These are phyloP conservation scores for Nemania diffusa DNA, from an alignment of 2,329 filamentous ascomycete genomes.

Conservation along the genomic window DNA sequence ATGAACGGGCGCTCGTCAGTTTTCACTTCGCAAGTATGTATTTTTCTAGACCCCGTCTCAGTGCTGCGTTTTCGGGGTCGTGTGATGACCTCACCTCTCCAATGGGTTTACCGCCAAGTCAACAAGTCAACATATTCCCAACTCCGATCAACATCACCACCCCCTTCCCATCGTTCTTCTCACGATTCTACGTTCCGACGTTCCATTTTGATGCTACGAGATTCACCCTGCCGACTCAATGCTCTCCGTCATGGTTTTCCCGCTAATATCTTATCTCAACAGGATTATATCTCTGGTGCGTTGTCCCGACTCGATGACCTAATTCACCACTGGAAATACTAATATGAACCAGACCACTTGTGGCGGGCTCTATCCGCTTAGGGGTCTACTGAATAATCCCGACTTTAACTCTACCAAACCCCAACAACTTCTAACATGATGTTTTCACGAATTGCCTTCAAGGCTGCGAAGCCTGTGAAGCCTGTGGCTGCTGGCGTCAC, in stretches of 20 bases:
- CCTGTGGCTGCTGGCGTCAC: slow-evolving; percentile 60
- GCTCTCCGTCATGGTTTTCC: slow-evolving; percentile 37
- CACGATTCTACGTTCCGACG: background rate
- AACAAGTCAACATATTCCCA: background rate
- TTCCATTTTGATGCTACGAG: background rate
- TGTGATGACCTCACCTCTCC: slow-evolving; percentile 42
- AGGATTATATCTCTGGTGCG: slow-evolving; percentile 83
- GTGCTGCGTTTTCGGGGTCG: slow-evolving; percentile 5
- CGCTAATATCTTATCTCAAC: slow-evolving; percentile 55
- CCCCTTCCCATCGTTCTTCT: too few species aligned
- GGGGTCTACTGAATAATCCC: slow-evolving; percentile 51
- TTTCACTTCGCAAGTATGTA: slow-evolving; percentile 85
- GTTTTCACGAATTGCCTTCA: slow-evolving; percentile 67
- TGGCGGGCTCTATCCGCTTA: slow-evolving; percentile 63
- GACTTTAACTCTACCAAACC: slow-evolving; percentile 35
- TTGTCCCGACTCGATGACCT: slow-evolving; percentile 45
- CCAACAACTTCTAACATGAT: slow-evolving; percentile 55
- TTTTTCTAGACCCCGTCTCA: slow-evolving; percentile 10
- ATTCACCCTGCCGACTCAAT: background rate
- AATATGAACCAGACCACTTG: slow-evolving; percentile 60
- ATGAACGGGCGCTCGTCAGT: slow-evolving; percentile 87
- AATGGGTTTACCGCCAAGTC: slow-evolving; percentile 11
- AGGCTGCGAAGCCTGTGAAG: slow-evolving; percentile 66
- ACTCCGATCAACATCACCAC: background rate
- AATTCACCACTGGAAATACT: slow-evolving; percentile 57